These are phyloP conservation scores for Pythium rhizo-oryzae DNA, from an alignment of 352 stramenopile genomes.

Conservation along the genomic window DNA sequence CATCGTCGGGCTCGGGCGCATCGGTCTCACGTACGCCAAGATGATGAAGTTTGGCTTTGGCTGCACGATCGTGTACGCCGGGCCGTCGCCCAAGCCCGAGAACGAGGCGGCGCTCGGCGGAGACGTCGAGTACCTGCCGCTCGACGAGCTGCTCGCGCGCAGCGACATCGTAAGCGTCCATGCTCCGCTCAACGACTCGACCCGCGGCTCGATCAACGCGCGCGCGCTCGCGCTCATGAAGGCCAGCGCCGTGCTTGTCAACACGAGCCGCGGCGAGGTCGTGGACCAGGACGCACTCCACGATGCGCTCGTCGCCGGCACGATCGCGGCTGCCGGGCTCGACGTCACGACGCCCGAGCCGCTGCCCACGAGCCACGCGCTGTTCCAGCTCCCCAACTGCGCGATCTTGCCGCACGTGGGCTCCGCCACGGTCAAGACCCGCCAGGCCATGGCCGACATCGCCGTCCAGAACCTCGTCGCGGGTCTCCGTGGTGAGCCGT, in stretches of 20 bases:
- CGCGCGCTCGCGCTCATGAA: constrained; percentile 86
- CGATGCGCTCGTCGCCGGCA: constrained; percentile 40
- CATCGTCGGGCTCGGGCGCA: constrained; percentile 81
- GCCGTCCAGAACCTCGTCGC: constrained; percentile 65
- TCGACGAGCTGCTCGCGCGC: constrained; percentile 69
- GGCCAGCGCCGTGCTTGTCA: constrained; percentile 86
- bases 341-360: constrained; percentile 92
- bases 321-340: constrained; percentile 65
- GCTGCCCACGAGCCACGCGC: constrained; percentile 70
- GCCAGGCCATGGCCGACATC: constrained; percentile 78
- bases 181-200: constrained; percentile 76
- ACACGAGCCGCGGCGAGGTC: constrained; percentile 91
- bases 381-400: constrained; percentile 75
- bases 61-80: constrained; percentile 84
- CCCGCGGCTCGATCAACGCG: constrained; percentile 68
- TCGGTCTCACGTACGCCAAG: constrained; percentile 81
- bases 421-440: constrained; percentile 51
- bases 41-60: constrained; percentile 85
- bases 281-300: constrained; percentile 86
- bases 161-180: constrained; percentile 92
- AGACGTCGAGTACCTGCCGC: constrained; percentile 68
- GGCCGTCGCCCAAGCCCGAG: constrained; percentile 63
- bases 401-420: constrained; percentile 57
- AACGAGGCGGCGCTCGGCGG: constrained; percentile 37
- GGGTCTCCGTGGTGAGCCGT: constrained; percentile 40